phyloP scores from a whole-genome alignment of 331 rosid species.

The Acacia pycnantha region DNA sequence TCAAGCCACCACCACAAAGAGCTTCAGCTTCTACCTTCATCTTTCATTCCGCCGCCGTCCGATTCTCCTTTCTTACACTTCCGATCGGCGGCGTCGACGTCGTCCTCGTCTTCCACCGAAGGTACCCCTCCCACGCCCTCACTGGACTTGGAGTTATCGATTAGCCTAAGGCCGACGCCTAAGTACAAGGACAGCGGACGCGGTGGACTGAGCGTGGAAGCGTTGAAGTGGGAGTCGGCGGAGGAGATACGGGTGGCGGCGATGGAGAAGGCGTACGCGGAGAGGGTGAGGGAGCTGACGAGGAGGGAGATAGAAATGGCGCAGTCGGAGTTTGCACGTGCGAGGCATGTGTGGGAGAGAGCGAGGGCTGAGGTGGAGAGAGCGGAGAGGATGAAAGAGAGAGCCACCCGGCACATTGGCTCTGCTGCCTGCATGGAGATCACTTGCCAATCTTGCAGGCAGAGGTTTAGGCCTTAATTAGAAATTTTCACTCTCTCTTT shows the following conservation, averaged over 20 bases:
- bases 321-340: conserved; percentile 81
- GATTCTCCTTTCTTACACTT: conserved; percentile 46
- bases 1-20: conserved; percentile 51
- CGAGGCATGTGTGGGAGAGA: conserved; percentile 91
- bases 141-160: conserved; percentile 79
- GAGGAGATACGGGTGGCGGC: conserved; percentile 87
- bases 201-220: conserved; percentile 42
- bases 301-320: conserved; percentile 94
- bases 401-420: conserved; percentile 63
- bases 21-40: conserved; percentile 76
- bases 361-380: conserved; percentile 80
- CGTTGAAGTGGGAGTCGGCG: conserved; percentile 87
- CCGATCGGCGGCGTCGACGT: conserved; percentile 38
- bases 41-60: conserved; percentile 26
- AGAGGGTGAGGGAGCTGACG: conserved; percentile 81
- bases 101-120: conserved; percentile 32
- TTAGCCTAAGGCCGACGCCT: conserved; percentile 55
- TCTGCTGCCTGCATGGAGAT: conserved; percentile 90
- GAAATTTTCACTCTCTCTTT: not conserved
- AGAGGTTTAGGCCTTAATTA: conserved; percentile 65
- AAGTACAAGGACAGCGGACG: conserved; percentile 6
- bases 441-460: conserved; percentile 93
- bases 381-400: conserved; percentile 81
- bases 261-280: conserved; percentile 90
- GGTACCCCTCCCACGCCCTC: conserved; percentile 34